phyloP scores from a whole-genome alignment of 2,329 filamentous ascomycete genomes.

The Penicillium sp. region DNA sequence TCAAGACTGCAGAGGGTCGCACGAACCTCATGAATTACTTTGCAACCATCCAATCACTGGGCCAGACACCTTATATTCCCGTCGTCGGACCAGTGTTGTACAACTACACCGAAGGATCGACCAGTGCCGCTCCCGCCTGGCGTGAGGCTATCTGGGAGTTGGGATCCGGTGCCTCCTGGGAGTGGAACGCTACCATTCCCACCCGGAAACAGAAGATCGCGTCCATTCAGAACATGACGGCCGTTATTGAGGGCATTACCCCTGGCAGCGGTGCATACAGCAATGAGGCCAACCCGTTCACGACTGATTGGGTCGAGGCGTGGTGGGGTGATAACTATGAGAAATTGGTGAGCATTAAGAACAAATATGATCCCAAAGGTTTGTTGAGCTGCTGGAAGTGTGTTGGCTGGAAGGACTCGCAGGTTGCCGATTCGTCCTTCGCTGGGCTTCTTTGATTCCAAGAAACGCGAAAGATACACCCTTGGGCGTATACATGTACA shows the following conservation, averaged over 20 bases:
- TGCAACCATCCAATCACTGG: not conserved
- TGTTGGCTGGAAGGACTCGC: conserved; percentile 7
- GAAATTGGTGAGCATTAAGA: conserved; percentile 18
- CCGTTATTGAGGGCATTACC: conserved; percentile 11
- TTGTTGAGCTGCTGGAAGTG: conserved; percentile 23
- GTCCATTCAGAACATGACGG: conserved; percentile 8
- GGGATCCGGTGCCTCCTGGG: conserved; percentile 13
- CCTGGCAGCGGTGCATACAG: conserved; percentile 21
- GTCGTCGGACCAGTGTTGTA: conserved; percentile 19
- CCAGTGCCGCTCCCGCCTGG: conserved; percentile 21
- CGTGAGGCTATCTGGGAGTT: conserved; percentile 20
- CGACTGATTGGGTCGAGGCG: conserved; percentile 18
- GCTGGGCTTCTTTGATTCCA: not conserved
- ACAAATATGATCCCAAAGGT: conserved; percentile 21
- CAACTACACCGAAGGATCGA: conserved; percentile 20
- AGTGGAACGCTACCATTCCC: conserved; percentile 21
- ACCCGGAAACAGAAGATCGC: conserved; percentile 9
- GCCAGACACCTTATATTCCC: conserved; percentile 17
- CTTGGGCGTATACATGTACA: not conserved
- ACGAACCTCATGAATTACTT: not conserved
- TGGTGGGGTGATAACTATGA: conserved; percentile 25
- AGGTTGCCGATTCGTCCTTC: not conserved
- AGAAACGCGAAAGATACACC: not conserved
- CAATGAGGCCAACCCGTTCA: conserved; percentile 24
- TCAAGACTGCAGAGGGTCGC: conserved; percentile 15